Evolutionary conservation across 176 grass and related monocot genomes (phyloP).

Genomic region (Carex myosuroides): DNA sequence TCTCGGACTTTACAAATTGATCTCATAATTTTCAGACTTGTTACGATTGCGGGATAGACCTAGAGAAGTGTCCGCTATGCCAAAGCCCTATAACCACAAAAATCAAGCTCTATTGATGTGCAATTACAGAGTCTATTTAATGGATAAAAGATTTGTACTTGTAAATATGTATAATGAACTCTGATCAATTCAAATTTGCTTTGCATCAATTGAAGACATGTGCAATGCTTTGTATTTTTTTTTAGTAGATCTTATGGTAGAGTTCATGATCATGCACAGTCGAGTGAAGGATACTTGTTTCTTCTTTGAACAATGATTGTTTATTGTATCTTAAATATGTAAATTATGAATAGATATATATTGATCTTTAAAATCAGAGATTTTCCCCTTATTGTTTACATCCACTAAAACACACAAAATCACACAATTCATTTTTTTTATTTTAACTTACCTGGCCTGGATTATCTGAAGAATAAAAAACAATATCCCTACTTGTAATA

Average conservation of each 20-base stretch:
- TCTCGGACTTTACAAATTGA: not conserved
- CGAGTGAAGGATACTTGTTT: not conserved
- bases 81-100: slow-evolving; percentile 68
- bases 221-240: not conserved
- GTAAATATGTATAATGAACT: not conserved
- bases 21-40: slow-evolving; percentile 63
- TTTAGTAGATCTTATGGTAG: not conserved
- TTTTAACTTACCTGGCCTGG: not conserved
- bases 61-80: slow-evolving; percentile 80
- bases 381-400: not conserved
- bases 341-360: not conserved
- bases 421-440: not conserved
- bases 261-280: not conserved
- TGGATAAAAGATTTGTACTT: not conserved
- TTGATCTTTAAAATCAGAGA: not conserved
- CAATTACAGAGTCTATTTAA: not conserved
- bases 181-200: not conserved
- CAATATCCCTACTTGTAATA: not conserved
- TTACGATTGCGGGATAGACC: slow-evolving; percentile 51
- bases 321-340: not conserved
- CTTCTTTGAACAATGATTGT: not conserved
- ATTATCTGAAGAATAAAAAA: not conserved
- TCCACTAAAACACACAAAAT: not conserved
- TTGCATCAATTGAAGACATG: not conserved
- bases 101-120: slow-evolving; percentile 79